phyloP scores from a whole-genome alignment of 306 rosid genomes.

The Coriaria nepalensis region DNA sequence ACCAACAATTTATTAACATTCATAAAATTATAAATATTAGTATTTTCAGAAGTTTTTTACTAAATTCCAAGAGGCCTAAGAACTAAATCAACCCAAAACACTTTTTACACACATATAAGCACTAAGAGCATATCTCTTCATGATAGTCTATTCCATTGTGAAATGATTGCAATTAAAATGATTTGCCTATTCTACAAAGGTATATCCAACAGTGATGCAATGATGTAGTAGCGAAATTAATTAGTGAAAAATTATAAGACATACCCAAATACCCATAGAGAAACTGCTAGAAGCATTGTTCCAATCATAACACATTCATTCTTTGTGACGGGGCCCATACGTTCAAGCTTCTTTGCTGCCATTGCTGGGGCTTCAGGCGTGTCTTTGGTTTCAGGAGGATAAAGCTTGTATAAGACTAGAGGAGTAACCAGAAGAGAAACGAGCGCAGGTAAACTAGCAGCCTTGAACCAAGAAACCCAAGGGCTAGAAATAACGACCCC shows the following conservation, averaged over 20 bases:
- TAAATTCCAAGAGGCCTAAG: too few relatives aligned
- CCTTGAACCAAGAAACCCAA: constrained; percentile 91
- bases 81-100: too few relatives aligned
- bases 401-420: constrained; percentile 59
- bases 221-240: neutral
- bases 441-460: constrained; percentile 74
- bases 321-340: constrained; percentile 67
- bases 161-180: too few relatives aligned
- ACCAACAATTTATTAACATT: too few relatives aligned
- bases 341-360: constrained; percentile 66
- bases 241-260: constrained; percentile 8
- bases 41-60: too few relatives aligned
- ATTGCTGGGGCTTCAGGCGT: constrained; percentile 94
- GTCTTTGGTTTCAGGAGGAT: constrained; percentile 85
- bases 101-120: too few relatives aligned
- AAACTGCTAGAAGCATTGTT: constrained; percentile 89
- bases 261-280: constrained; percentile 93
- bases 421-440: constrained; percentile 66
- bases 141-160: too few relatives aligned
- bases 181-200: neutral
- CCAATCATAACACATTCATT: constrained; percentile 78
- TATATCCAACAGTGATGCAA: neutral
- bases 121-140: too few relatives aligned
- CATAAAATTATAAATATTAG: too few relatives aligned
- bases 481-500: constrained; percentile 66